phyloP scores from a whole-genome alignment of 2,329 filamentous ascomycete genomes.

The Emericellopsis cladophorae region DNA sequence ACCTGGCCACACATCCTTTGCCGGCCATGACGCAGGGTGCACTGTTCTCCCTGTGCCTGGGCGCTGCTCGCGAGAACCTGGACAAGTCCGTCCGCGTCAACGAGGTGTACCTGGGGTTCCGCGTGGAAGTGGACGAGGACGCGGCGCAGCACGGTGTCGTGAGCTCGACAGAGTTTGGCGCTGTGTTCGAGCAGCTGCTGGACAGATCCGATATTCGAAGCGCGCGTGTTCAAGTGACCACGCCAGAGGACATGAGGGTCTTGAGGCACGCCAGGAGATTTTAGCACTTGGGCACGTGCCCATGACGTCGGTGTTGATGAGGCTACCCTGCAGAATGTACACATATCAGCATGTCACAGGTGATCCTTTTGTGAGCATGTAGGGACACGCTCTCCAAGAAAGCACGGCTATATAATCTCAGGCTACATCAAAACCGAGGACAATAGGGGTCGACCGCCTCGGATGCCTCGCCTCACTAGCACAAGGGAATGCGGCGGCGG shows the following conservation, averaged over 20 bases:
- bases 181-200: slow-evolving; percentile 4
- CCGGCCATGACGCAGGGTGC: slow-evolving; percentile 21
- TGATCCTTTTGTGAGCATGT: no score
- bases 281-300: neutral
- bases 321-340: no score
- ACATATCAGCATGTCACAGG: no score
- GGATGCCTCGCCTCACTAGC: neutral
- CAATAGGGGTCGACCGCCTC: no score
- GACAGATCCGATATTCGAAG: slow-evolving; percentile 3
- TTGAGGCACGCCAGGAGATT: neutral
- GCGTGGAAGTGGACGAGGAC: slow-evolving; percentile 9
- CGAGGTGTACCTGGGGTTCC: slow-evolving; percentile 20
- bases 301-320: no score
- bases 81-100: slow-evolving; percentile 23
- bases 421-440: no score
- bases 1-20: slow-evolving; percentile 8
- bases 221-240: neutral
- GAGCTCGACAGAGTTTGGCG: slow-evolving; percentile 3
- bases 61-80: slow-evolving; percentile 13
- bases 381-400: no score
- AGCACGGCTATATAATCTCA: no score
- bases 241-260: neutral
- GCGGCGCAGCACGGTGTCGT: neutral
- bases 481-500: neutral
- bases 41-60: slow-evolving; percentile 18